Base-by-base conservation (phyloP, 1,284 basidiomycete genomes). In the Pseudomicrostroma phylloplanum region DNA sequence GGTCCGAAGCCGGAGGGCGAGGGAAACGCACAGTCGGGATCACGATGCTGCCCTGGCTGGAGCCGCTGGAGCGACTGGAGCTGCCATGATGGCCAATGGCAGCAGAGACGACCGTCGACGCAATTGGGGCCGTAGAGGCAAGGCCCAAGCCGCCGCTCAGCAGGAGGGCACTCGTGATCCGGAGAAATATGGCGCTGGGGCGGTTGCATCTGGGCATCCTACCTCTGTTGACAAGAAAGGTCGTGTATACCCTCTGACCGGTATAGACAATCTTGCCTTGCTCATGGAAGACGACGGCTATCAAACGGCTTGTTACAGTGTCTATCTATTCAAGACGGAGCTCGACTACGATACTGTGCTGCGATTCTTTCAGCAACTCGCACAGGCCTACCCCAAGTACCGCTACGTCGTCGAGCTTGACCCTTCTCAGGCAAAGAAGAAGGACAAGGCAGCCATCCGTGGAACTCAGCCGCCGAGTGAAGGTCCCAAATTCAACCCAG, bases 221-320 rank as follows among this genome's bases (percentile, higher is more conserved):
- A 2, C 36, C 59, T 23, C 9, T 61, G 66, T 40, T 61, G 71
- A 59, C 61, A 66, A 43, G 53, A 68, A 69, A 61, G 70, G 70
- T 36, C 64, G 68, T 40, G 59, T 68, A 36, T 75, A 71, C 39
- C 67, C 70, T 21, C 63, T 77, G 53, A 74, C 71, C 7, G 76
- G 76, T 23, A 77, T 78, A 60, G 76, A 78, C 64, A 78, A 78
- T 51, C 58, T 78, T 6, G 71, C 74, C 0, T 68, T 77, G 26
- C 58, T 78, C 8, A 74, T 78, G 74, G 76, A 78, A 49, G 68
- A 74, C 55, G 73, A 76, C 49, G 57, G 67, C 15, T 78, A 76
- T 65, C 74, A 74, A 46, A 69, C 70, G 25, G 75, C 68, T 49
- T 78, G 76, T 67, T 78, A 73, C 67, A 76, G 74, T 56, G 74